These are phyloP conservation scores for Eucalyptus erythrocorys DNA, from an alignment of 345 rosid species.

Conservation along the genomic window DNA sequence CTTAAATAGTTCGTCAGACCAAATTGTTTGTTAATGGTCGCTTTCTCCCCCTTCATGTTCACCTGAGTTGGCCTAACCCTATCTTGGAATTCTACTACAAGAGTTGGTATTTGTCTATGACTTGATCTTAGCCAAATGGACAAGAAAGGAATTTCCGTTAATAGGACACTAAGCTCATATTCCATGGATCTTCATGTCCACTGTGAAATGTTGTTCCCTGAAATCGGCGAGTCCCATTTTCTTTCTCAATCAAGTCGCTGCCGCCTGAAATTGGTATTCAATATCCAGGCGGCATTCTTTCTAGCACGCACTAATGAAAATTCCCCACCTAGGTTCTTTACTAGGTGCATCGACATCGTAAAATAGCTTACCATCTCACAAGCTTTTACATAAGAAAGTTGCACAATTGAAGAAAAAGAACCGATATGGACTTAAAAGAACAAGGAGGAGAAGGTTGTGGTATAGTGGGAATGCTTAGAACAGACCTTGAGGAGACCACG, in stretches of 20 bases:
- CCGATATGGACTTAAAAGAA: background rate
- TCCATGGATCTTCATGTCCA: background rate
- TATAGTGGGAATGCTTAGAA: background rate
- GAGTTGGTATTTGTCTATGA: background rate
- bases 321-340: background rate
- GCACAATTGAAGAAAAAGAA: background rate
- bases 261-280: background rate
- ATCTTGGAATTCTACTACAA: background rate
- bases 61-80: background rate
- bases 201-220: background rate
- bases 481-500: constrained; percentile 18
- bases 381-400: background rate
- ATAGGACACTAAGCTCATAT: background rate
- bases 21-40: background rate
- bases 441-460: background rate
- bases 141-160: background rate
- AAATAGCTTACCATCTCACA: background rate
- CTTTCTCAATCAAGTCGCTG: background rate
- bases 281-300: background rate
- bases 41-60: background rate
- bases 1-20: background rate
- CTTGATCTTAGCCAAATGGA: background rate
- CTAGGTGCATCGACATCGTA: background rate
- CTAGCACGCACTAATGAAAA: background rate
- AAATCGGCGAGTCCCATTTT: background rate